These are phyloP conservation scores for Nicotiana tabacum DNA, from an alignment of 257 asterid species.

Conservation along the genomic window DNA sequence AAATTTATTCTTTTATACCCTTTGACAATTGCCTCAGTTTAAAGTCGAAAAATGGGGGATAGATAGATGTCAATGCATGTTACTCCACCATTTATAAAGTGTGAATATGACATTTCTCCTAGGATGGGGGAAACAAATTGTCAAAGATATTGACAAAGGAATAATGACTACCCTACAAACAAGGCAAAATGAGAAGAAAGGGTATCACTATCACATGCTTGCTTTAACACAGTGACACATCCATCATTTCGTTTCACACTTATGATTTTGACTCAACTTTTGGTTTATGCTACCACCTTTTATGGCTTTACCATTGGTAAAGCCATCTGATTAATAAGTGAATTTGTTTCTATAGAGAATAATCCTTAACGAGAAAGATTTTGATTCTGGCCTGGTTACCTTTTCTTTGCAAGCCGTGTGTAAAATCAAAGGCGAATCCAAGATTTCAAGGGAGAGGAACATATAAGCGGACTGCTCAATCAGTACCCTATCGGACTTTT, in stretches of 20 bases:
- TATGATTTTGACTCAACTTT: background rate
- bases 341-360: background rate
- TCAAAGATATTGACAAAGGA: slow-evolving; percentile 13
- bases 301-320: background rate
- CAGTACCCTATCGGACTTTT: no score
- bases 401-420: background rate
- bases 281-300: background rate
- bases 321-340: background rate
- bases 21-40: background rate
- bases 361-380: background rate
- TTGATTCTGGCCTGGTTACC: background rate
- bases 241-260: slow-evolving; percentile 1
- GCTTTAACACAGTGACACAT: background rate
- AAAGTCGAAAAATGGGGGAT: background rate
- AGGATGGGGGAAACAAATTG: background rate
- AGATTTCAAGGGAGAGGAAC: no score
- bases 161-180: background rate
- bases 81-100: background rate
- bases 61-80: background rate
- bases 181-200: background rate
- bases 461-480: no score
- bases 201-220: background rate
- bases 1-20: background rate
- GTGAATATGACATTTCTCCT: background rate
- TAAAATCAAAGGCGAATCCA: no score